Conservation (phyloP, 352 stramenopile genomes). For the Globisporangium lucens region DNA sequence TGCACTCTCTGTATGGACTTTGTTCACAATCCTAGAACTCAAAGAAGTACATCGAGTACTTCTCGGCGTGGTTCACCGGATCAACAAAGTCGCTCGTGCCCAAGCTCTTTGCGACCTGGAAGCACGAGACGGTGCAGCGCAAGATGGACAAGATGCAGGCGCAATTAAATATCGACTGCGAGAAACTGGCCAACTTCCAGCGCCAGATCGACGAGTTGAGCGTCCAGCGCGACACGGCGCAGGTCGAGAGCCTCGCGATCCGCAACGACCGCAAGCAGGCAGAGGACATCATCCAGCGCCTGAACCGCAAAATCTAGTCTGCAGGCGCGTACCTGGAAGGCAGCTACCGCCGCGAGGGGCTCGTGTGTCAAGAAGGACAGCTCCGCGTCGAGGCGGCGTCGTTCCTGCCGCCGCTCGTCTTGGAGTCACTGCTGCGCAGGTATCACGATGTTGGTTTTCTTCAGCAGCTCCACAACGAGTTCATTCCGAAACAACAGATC, state of each 20-base stretch:
- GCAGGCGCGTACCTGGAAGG: constrained; percentile 48
- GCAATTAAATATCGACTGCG: constrained; percentile 33
- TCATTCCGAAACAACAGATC: constrained; percentile 1
- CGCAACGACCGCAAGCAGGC: constrained; percentile 59
- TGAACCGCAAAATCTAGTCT: constrained; percentile 60
- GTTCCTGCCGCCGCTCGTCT: constrained; percentile 54
- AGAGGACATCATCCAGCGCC: constrained; percentile 41
- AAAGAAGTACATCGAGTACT: constrained; percentile 71
- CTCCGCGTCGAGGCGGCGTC: constrained; percentile 61
- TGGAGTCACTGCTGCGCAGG: constrained; percentile 62
- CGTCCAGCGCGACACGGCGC: constrained; percentile 40
- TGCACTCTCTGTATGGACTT: neutral
- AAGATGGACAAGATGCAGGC: constrained; percentile 34
- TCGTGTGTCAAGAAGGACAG: constrained; percentile 62
- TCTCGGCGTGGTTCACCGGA: constrained; percentile 64
- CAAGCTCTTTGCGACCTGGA: constrained; percentile 57
- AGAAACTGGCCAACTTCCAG: constrained; percentile 35
- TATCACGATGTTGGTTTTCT: constrained; percentile 65
- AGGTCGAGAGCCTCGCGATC: constrained; percentile 50
- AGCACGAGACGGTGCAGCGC: constrained; percentile 26
- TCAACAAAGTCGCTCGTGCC: constrained; percentile 50
- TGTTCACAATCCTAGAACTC: constrained; percentile 36
- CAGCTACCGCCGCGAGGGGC: constrained; percentile 39
- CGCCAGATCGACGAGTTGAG: constrained; percentile 54
- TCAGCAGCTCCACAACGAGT: constrained; percentile 38